Evolutionary conservation across 495 filamentous ascomycete species (phyloP), one percentile per base, ranked within the genome.

Genomic region (Penicillium cosmopolitanum): DNA sequence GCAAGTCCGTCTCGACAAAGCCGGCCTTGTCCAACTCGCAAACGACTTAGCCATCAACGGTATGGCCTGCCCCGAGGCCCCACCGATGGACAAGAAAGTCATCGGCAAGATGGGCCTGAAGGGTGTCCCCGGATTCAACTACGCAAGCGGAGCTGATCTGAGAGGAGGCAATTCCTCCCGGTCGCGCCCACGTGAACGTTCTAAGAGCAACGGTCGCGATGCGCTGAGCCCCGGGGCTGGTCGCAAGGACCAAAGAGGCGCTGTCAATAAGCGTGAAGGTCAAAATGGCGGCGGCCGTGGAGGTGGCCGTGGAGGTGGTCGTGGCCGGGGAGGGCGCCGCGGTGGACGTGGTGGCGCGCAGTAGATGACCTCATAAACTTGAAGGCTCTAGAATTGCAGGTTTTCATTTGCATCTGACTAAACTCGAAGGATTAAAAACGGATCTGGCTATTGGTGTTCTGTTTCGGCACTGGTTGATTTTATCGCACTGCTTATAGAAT

Each of bases 81-180:
- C 79, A 0, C 58, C 64, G 9, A 75, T 82, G 72, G 76, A 80
- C 16, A 80, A 72, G 56, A 80, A 73, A 65, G 68, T 73, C 33
- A 51, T 81, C 58, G 73, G 73, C 40, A 82, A 82, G 64, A 81
- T 82, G 79, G 79, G 77, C 0, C 38, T 82, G 51, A 81, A 80
- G 67, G 79, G 79, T 23, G 70, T 80, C 31, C 74, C 74, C 21
- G 79, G 79, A 8, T 72, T 81, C 57, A 76, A 71, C 55, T 78
- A 73, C 50, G 76, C 62, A 2, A 67, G 46, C 42, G 59, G 60
- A 12, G 53, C 46, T 56, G 71, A 70, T 18, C 36, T 54, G n/a
- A 47, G 15, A 9, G 59, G 66, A 21, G 40, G 40, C 25, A 56
- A 55, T 15, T 46, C 52, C 56, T 33, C 42, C 23, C 52, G 42